Base-by-base conservation (phyloP, 2,329 filamentous ascomycete species). In the Clarireedia hainanense region DNA sequence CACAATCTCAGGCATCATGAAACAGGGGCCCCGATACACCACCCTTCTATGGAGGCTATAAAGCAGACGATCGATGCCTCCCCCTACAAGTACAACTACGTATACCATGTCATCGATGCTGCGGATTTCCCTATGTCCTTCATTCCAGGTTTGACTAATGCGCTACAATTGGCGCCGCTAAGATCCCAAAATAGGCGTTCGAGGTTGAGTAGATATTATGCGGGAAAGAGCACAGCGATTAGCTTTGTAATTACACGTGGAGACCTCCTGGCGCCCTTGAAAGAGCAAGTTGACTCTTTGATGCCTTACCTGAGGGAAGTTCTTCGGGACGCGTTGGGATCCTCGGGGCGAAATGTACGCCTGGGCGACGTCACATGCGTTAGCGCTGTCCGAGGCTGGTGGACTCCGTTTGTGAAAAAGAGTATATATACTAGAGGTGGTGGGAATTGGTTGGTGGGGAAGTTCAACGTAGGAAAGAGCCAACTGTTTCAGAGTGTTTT, bases 71-170 rank as follows among this genome's bases (percentile, higher is more conserved):
- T 99, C 52, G 80, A 85, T 52, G 89, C 95, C 70, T 95, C 92
- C 1, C 91, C 91, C 0, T 85, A 95, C 72, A 88, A 88, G 68
- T 82, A 88, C 68, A 97, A 99, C 66, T 89, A 96, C 71, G 85
- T 99, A 59, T 99, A 97, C 69, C 94, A 99, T 71, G 79, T 99
- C 26, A 75, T 99, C 23, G 94, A 99, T 67, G 92, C 94, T 2
- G 94, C 91, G 58, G 94, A 99, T 71, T 97, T 99, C 61, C 94
- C 94, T 20, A 88, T 99, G 81, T 96, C 94, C 1, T 73, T 99
- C 14, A 77, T 97, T 4, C 89, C 90, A 0, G 82, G 84, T 46
- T 80, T 99, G 9, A 81, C 87, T 58, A 75, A 80, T 6, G 75
- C 89, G 0, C 76, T 96, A 1, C 77, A 84, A 36, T 75, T 91